These are phyloP conservation scores for Claviceps quebecensis DNA, from an alignment of 2,329 filamentous ascomycete genomes.

Conservation along the genomic window DNA sequence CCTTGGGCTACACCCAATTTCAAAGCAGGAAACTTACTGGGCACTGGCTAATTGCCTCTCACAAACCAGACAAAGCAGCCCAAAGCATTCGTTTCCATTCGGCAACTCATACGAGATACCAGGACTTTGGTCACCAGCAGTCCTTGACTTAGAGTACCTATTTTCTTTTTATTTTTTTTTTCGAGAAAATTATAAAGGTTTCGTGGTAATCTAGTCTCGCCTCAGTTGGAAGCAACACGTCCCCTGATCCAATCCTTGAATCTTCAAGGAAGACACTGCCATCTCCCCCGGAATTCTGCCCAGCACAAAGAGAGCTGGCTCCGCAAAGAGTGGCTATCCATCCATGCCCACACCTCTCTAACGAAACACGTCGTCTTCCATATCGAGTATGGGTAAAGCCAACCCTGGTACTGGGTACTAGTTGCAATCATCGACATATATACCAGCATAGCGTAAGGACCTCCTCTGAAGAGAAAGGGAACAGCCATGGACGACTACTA, in stretches of 20 bases:
- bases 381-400: slow-evolving; percentile 4
- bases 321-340: slow-evolving; percentile 4
- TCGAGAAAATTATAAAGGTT: neutral
- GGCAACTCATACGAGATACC: neutral
- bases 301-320: slow-evolving; percentile 2
- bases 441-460: neutral
- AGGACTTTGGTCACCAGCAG: neutral
- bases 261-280: slow-evolving; percentile 2
- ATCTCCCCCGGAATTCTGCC: slow-evolving; percentile 6
- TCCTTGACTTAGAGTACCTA: too few species aligned
- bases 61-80: neutral
- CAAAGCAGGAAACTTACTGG: neutral
- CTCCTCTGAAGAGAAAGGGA: neutral
- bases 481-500: slow-evolving; percentile 41
- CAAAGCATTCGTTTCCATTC: neutral
- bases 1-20: neutral
- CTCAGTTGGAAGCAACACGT: neutral
- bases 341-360: slow-evolving; percentile 5
- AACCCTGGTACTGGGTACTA: slow-evolving; percentile 2
- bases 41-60: neutral
- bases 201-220: neutral
- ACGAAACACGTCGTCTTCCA: slow-evolving; percentile 3
- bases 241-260: neutral
- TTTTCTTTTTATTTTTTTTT: too few species aligned
- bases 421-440: slow-evolving; percentile 5